Evolutionary conservation across 2,329 filamentous ascomycete species (phyloP).

Genomic region (Penicillium sp.): DNA sequence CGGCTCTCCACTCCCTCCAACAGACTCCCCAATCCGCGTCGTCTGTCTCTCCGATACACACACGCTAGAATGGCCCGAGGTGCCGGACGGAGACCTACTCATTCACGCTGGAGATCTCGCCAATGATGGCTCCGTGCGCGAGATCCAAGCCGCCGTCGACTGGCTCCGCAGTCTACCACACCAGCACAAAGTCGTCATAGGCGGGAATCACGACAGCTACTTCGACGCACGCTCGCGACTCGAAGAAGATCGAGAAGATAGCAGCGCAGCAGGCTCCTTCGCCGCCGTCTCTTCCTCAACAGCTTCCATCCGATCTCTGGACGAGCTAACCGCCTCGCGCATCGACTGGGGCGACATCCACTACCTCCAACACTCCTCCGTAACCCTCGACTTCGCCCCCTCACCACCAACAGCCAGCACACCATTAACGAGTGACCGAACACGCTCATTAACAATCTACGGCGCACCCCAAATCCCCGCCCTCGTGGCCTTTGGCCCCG

Average conservation of each 20-base stretch:
- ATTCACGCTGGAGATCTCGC: constrained; percentile 90
- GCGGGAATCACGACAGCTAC: constrained; percentile 88
- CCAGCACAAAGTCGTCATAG: constrained; percentile 77
- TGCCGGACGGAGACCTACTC: constrained; percentile 77
- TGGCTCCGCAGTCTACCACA: constrained; percentile 80
- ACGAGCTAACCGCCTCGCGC: constrained; percentile 47
- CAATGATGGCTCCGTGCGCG: constrained; percentile 69
- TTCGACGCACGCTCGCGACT: constrained; percentile 71
- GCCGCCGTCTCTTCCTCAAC: constrained; percentile 39
- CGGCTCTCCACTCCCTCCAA: constrained; percentile 64
- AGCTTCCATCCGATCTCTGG: constrained; percentile 42
- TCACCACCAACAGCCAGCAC: constrained; percentile 22
- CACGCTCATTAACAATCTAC: constrained; percentile 70
- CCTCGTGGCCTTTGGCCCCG: constrained; percentile 66
- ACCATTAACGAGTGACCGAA: constrained; percentile 56
- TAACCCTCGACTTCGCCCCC: constrained; percentile 62
- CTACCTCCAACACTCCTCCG: constrained; percentile 73
- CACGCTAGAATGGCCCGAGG: constrained; percentile 52
- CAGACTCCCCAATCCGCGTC: constrained; percentile 66
- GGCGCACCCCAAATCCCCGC: constrained; percentile 79
- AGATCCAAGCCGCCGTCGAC: constrained; percentile 82
- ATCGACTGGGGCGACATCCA: constrained; percentile 70
- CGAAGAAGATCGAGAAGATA: constrained; percentile 55
- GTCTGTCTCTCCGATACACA: constrained; percentile 94
- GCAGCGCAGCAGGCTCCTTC: constrained; percentile 19